phyloP scores from a whole-genome alignment of 2,329 filamentous ascomycete genomes.

The Huntiella bhutanensis region DNA sequence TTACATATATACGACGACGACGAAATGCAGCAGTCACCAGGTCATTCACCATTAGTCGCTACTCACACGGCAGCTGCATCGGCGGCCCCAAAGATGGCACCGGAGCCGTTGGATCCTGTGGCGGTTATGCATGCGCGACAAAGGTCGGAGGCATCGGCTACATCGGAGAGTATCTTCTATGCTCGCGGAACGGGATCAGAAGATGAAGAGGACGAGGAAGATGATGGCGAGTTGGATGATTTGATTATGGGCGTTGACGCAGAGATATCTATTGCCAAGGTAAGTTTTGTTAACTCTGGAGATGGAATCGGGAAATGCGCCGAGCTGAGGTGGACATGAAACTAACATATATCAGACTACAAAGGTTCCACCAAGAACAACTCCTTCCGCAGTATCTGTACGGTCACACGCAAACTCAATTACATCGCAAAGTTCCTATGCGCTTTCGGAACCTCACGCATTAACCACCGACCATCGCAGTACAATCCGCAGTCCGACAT shows the following conservation, averaged over 20 bases:
- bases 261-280: too few relatives aligned
- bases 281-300: too few relatives aligned
- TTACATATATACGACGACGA: background rate
- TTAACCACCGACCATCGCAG: too few relatives aligned
- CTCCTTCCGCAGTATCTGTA: too few relatives aligned
- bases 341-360: too few relatives aligned
- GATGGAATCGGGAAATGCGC: background rate
- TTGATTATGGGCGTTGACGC: background rate
- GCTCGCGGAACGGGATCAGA: background rate
- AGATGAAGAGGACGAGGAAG: background rate
- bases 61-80: background rate
- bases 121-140: conserved; percentile 1
- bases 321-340: too few relatives aligned
- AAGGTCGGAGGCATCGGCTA: background rate
- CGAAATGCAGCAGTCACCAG: background rate
- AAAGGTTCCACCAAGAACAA: too few relatives aligned
- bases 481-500: background rate
- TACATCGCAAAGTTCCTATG: too few relatives aligned
- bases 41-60: background rate
- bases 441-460: too few relatives aligned
- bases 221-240: background rate
- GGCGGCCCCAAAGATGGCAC: background rate
- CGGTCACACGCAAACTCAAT: too few relatives aligned
- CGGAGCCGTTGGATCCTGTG: background rate
- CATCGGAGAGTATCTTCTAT: background rate